phyloP scores from a whole-genome alignment of 73 alveolate species.

The Stentor roeselii region DNA sequence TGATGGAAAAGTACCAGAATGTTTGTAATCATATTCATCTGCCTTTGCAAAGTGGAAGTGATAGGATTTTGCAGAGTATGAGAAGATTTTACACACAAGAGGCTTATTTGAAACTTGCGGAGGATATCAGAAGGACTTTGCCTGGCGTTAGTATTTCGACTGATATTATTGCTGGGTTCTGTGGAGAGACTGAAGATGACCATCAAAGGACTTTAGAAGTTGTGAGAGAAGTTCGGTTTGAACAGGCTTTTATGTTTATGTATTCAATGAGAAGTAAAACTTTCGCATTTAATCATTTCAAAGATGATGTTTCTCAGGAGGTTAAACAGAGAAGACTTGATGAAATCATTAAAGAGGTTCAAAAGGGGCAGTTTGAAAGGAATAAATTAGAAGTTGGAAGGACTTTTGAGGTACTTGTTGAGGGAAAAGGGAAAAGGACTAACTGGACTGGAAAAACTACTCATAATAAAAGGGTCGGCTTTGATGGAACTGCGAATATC shows the following conservation, averaged over 20 bases:
- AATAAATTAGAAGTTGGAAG: constrained; percentile 51
- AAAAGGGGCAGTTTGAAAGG: constrained; percentile 31
- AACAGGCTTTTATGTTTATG: constrained; percentile 79
- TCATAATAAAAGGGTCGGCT: constrained; percentile 23
- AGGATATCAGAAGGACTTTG: constrained; percentile 49
- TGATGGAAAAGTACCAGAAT: constrained; percentile 57
- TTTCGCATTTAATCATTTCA: constrained; percentile 72
- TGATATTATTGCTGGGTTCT: constrained; percentile 81
- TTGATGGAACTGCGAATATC: background rate
- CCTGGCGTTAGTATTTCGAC: constrained; percentile 76
- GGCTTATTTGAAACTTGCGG: constrained; percentile 58
- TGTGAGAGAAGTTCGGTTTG: constrained; percentile 63
- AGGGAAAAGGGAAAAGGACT: constrained; percentile 38
- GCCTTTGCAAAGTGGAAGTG: constrained; percentile 85
- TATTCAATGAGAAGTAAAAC: constrained; percentile 83
- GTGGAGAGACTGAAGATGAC: constrained; percentile 84
- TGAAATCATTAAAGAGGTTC: constrained; percentile 50
- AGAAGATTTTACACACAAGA: constrained; percentile 75
- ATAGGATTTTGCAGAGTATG: constrained; percentile 68
- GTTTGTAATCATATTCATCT: constrained; percentile 79
- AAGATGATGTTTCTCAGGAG: constrained; percentile 80
- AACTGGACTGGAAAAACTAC: constrained; percentile 52
- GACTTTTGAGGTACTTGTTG: constrained; percentile 41
- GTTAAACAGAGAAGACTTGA: constrained; percentile 60
- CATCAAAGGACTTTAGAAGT: constrained; percentile 68